These are phyloP conservation scores for Malassezia furfur DNA, from an alignment of 1,284 basidiomycete genomes.

Conservation along the genomic window DNA sequence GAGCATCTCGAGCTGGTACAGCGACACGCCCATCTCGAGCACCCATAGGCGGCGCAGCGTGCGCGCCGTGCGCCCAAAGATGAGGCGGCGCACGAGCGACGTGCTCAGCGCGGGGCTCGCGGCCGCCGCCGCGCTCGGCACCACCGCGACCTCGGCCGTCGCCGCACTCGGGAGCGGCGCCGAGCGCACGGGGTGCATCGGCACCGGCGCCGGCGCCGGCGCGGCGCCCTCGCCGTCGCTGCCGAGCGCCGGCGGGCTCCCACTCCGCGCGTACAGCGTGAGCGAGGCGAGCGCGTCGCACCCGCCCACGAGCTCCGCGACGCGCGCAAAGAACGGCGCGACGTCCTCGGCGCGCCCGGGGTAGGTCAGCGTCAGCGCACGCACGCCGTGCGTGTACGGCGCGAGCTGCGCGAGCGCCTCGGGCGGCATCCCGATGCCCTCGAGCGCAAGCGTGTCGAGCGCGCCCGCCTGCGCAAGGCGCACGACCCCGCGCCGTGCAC, in stretches of 20 bases:
- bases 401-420: background rate
- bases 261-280: slow-evolving; percentile 10
- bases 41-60: slow-evolving; percentile 28
- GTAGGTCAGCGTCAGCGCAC: slow-evolving; percentile 24
- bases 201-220: background rate
- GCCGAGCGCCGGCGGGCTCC: slow-evolving; percentile 2
- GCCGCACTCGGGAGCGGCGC: background rate
- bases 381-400: background rate
- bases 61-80: slow-evolving; percentile 18
- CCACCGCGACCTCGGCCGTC: background rate
- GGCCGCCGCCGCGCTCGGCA: background rate
- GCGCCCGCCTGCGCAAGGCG: slow-evolving; percentile 20
- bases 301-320: background rate
- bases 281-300: slow-evolving; percentile 1
- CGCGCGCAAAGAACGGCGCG: slow-evolving; percentile 1
- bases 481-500: slow-evolving; percentile 30
- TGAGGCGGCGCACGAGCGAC: slow-evolving; percentile 20
- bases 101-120: slow-evolving; percentile 6
- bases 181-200: background rate
- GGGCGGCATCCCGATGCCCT: slow-evolving; percentile 22
- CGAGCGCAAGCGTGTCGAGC: slow-evolving; percentile 31
- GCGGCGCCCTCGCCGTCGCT: background rate
- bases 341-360: slow-evolving; percentile 15
- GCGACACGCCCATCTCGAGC: slow-evolving; percentile 32
- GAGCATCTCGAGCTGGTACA: slow-evolving; percentile 30